Conservation (phyloP, 768 basidiomycete species). For the Agrocybe pediades region DNA sequence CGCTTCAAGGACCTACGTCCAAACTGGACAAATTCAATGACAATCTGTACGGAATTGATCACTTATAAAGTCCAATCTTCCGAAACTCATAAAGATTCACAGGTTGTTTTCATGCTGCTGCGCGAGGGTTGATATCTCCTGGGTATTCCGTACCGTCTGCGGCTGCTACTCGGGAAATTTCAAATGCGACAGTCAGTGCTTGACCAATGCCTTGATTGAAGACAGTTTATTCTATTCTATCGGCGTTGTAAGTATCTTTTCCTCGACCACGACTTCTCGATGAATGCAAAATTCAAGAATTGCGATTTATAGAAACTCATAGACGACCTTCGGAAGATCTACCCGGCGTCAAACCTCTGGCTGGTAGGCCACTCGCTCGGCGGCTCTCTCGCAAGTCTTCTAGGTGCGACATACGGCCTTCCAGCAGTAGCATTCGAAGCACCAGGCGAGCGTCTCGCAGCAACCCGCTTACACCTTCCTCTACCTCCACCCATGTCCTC, state of each 20-base stretch:
- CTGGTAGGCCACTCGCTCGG: slow-evolving; percentile 88
- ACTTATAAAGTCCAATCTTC: neutral
- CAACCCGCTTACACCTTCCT: slow-evolving; percentile 84
- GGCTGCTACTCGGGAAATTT: slow-evolving; percentile 75
- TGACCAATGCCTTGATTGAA: slow-evolving; percentile 80
- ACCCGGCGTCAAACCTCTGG: slow-evolving; percentile 88
- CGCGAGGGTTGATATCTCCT: slow-evolving; percentile 84
- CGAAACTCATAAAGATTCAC: neutral
- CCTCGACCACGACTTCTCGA: neutral
- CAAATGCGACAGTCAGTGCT: slow-evolving; percentile 79
- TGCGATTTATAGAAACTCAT: slow-evolving; percentile 66
- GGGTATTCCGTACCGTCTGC: slow-evolving; percentile 86
- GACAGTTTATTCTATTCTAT: slow-evolving; percentile 93
- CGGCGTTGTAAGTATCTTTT: slow-evolving; percentile 64
- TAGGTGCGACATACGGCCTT: slow-evolving; percentile 88
- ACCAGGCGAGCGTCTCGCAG: slow-evolving; percentile 74
- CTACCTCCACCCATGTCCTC: slow-evolving; percentile 51
- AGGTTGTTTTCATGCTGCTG: slow-evolving; percentile 91
- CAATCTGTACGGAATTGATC: slow-evolving; percentile 52
- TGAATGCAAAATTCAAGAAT: neutral
- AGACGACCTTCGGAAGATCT: slow-evolving; percentile 81
- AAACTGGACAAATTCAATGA: slow-evolving; percentile 94
- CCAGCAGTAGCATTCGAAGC: slow-evolving; percentile 92
- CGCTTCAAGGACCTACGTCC: slow-evolving; percentile 81
- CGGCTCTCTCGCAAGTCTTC: slow-evolving; percentile 85